A percentile compares a stretch with the other conserved stretches of the same genome.
Conservation (phyloP, 139 green algal species). For the Auxenochlorella pyrenoidosa region DNA sequence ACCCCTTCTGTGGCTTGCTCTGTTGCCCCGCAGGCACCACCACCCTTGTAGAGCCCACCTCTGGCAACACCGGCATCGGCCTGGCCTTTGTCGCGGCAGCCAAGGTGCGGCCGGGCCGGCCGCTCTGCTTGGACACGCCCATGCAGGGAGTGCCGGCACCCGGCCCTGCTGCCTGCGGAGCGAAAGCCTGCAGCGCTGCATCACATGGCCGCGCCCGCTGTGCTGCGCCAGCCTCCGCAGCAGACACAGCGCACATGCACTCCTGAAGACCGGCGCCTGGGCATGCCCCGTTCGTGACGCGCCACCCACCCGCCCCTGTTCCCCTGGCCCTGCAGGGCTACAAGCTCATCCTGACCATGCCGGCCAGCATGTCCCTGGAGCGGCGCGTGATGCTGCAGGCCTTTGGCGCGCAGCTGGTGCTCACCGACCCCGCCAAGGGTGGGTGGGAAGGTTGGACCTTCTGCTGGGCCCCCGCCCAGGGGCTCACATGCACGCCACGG, state of each 20-base stretch:
- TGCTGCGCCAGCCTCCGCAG: no score
- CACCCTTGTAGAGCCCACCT: constrained; percentile 90
- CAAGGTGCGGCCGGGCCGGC: constrained; percentile 14
- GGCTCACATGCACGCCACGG: no score
- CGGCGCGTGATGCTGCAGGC: constrained; percentile 91
- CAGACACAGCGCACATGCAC: no score
- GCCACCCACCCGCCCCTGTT: no score
- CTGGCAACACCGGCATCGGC: constrained; percentile 96
- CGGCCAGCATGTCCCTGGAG: constrained; percentile 97
- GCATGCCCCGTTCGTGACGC: constrained; percentile 26
- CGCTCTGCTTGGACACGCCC: no score
- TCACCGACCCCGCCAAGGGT: constrained; percentile 87
- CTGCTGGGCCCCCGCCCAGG: no score
- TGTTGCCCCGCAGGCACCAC: constrained; percentile 42
- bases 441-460: background rate
- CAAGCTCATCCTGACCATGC: constrained; percentile 99
- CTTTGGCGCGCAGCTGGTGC: constrained; percentile 81
- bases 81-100: constrained; percentile 95
- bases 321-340: constrained; percentile 79
- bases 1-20: background rate
- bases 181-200: no score
- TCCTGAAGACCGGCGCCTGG: no score
- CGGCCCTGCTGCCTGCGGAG: no score
- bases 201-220: no score
- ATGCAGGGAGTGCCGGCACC: no score